Evolutionary conservation across 257 asterid genomes (phyloP), one percentile per base, ranked within the genome.

Genomic region (Solanum lycopersicoides): DNA sequence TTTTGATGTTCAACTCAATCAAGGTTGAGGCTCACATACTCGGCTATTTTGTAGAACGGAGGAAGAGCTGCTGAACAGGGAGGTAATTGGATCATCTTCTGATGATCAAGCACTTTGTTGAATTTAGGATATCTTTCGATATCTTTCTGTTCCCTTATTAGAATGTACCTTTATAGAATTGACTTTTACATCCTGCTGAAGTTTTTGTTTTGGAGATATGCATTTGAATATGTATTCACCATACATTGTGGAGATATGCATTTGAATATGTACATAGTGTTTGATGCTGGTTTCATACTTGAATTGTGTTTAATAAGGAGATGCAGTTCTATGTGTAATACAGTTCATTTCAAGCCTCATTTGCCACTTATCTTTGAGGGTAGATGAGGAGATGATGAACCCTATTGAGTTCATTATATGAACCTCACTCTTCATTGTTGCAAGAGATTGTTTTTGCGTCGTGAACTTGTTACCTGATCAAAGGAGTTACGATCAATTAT

Each of bases 1-100:
- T 83, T 45, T 45, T 41, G 6, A 12, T 50, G 5, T 32, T 37
- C 12, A 21, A 72, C 89, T 93, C 97, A 92, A 90, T 90, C 93
- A 92, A 92, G 97, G 97, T 94, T 94, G 95, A 92, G 91, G 71
- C 44, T 21, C 16, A 12, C 39, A 87, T 83, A 68, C 73, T 68
- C 30, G 65, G 88, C 84, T 87, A 25, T 77, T 89, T 79, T 74
- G 41, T 88, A 53, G 86, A 76, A 59, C 75, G 87, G 76, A 72
- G 83, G 28, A 79, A 16, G 90, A 71, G 80, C 87, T n/a, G 79
- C 90, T 82, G 91, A 50, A 88, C 72, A 72, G 88, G 11, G 68
- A 13, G 73, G 91, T 86, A 82, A 69, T 82, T 74, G 82, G 91
- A 93, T 93, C 94, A 91, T 91, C 91, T 84, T 89, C 86, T 86